Evolutionary conservation across 139 green algal species (phyloP), one percentile per base, ranked within the genome.

Genomic region (Trebouxia sp.): DNA sequence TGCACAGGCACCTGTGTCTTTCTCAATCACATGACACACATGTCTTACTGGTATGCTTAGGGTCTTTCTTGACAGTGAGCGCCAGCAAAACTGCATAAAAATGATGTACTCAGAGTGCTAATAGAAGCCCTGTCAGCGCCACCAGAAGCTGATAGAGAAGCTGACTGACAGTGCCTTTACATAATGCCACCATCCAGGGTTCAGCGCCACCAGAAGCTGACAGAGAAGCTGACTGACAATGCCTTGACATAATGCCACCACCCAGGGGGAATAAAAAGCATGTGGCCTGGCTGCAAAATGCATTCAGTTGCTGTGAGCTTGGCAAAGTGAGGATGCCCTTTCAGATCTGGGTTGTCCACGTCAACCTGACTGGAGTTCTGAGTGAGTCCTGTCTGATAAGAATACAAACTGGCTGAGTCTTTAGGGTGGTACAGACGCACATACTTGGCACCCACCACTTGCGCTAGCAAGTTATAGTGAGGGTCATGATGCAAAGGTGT

Each of bases 171-270:
- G 72, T 6, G 89, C 85, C 48, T 86, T 85, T 5, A 98, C 94
- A 78, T 92, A 98, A 83, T 98, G 95, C 96, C 95, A 98, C 92
- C 92, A 98, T 55, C 87, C 79, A 0, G 85, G 87, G 14, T 56
- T 91, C 81, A 94, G 0, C 76, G 75, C 94, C 94, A 98, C 94
- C 94, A 98, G 80, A 97, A 98, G 78, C 84, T 94, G 0, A 98
- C 93, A 3, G 90, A 96, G 80, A 97, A 95, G 82, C 86, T 94
- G 65, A 86, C 50, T 8, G 76, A 83, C 7, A 96, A 69, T 6
- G 89, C 85, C 48, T 86, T 85, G 6, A 98, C 94, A 78, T 92
- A 98, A 83, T 98, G 95, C 96, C 95, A 98, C 92, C 92, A 98
- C 55, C 87, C 79, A 0, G 85, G 87, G 0, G 95, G 95, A 50